Evolutionary conservation across 1,284 basidiomycete genomes (phyloP), one percentile per base, ranked within the genome.

Genomic region (Boletus sp.): DNA sequence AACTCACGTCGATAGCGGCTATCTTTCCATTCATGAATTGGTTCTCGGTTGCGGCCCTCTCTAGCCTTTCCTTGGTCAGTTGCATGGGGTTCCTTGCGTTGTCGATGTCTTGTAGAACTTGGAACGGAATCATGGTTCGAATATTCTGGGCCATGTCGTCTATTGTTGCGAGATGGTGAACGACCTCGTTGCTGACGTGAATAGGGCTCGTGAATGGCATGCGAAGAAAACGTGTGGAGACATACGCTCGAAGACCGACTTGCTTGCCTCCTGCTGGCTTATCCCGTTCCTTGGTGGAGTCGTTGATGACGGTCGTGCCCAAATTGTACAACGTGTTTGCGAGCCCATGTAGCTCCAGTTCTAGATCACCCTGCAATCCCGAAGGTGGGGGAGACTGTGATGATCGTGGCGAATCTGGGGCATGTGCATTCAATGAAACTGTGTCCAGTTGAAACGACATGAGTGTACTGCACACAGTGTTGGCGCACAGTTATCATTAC

Each of bases 11-110:
- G 33, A 93, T 80, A 4, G 89, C 89, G 46, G 83, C 79, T 46
- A 93, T 86, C 67, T 92, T 92, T n/a, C 89, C 91, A 69, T 92
- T 91, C 83, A 92, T 91, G 66, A 91, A 92, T 71, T 92, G 89
- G 69, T 93, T 94, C 74, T 92, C 91, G 1, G 89, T 89, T 24
- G 90, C 88, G 1, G 89, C 83, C 51, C 90, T 80, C 71, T 93
- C 91, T 15, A 92, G 71, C 48, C 86, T 78, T 60, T 92, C 89
- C 60, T 84, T 83, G 13, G 91, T 92, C 60, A 91, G 77, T 65
- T 84, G 81, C 82, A 90, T 87, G 3, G 91, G 91, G 67, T 93
- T 92, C 56, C 84, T 81, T 12, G 86, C 80, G 63, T 84, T 85
- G 74, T 93, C 91, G 57, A 92, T 86, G 62, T 91, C 88, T 39